A percentile compares a stretch with the other conserved stretches of the same genome.
Conservation (phyloP, 208 protist genomes). For the Acanthamoeba culbertsoni region DNA sequence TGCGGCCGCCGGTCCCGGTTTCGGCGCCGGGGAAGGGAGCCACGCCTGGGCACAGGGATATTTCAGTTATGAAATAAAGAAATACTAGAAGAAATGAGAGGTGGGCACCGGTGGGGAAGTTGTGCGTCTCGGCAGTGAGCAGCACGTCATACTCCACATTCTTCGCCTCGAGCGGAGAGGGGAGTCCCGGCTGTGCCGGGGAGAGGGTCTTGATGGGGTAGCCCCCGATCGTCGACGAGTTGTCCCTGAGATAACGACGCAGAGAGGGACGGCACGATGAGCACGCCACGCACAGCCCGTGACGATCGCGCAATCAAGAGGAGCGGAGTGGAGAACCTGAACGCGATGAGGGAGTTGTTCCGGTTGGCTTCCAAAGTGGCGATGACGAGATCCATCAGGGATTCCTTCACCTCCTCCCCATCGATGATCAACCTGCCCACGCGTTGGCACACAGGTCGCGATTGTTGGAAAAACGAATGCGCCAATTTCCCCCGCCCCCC, state of each 20-base stretch:
- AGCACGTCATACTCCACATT: constrained; percentile 72
- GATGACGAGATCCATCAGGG: constrained; percentile 59
- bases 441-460: too few species aligned
- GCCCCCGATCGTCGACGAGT: constrained; percentile 54
- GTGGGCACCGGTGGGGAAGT: constrained; percentile 75
- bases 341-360: constrained; percentile 61
- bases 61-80: not conserved
- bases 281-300: not conserved
- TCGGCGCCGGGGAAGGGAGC: constrained; percentile 85
- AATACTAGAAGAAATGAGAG: not conserved
- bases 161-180: constrained; percentile 21
- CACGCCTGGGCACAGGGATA: constrained; percentile 62
- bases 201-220: not conserved
- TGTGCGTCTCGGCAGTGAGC: constrained; percentile 87
- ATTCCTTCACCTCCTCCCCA: constrained; percentile 55
- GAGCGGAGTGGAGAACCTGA: not conserved
- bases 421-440: constrained; percentile 56
- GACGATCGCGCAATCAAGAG: not conserved
- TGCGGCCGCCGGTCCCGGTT: constrained; percentile 84
- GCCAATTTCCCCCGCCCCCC: too few species aligned
- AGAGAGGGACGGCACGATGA: too few species aligned
- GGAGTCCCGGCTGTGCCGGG: constrained; percentile 8
- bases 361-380: constrained; percentile 13
- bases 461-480: not conserved
- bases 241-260: constrained; percentile 46